Evolutionary conservation across 2,329 filamentous ascomycete species (phyloP).

Genomic region (Aspergillus quadrilineatus): DNA sequence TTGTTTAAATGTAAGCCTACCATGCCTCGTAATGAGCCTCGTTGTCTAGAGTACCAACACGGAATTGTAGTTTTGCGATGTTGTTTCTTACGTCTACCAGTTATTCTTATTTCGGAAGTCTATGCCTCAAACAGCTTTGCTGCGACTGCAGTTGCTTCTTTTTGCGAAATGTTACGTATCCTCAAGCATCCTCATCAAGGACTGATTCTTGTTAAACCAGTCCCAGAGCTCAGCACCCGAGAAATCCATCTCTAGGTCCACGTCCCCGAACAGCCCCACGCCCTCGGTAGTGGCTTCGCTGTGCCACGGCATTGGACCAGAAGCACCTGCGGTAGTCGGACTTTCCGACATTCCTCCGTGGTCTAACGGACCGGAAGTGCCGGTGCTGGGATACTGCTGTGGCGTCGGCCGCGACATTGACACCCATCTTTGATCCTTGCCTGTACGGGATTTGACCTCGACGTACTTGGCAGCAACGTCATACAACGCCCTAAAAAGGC

Average conservation of each 20-base stretch:
- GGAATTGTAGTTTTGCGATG: no score
- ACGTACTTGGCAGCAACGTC: slow-evolving; percentile 15
- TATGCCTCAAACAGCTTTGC: no score
- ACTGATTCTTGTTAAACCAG: slow-evolving; percentile 15
- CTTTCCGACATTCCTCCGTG: neutral
- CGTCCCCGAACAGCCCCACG: neutral
- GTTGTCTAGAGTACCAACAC: no score
- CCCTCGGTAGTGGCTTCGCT: no score
- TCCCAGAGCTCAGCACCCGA: slow-evolving; percentile 14
- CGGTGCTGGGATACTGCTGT: no score
- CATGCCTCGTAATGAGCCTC: no score
- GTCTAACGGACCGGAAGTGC: no score
- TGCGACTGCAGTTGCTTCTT: neutral
- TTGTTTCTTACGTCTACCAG: no score
- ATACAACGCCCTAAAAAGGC: slow-evolving; percentile 15
- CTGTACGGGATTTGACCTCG: slow-evolving; percentile 4
- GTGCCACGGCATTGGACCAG: no score
- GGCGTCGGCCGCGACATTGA: neutral
- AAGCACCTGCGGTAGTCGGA: neutral
- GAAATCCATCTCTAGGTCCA: slow-evolving; percentile 14
- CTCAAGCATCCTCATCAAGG: slow-evolving; percentile 2
- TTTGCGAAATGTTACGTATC: neutral
- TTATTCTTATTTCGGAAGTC: no score
- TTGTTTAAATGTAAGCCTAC: no score
- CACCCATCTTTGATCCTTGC: neutral